Percentiles rank a stretch among this genome's conserved stretches.
Conservation (phyloP, 1,139 yeast genomes). For the Geotrichum phurueaensis region DNA sequence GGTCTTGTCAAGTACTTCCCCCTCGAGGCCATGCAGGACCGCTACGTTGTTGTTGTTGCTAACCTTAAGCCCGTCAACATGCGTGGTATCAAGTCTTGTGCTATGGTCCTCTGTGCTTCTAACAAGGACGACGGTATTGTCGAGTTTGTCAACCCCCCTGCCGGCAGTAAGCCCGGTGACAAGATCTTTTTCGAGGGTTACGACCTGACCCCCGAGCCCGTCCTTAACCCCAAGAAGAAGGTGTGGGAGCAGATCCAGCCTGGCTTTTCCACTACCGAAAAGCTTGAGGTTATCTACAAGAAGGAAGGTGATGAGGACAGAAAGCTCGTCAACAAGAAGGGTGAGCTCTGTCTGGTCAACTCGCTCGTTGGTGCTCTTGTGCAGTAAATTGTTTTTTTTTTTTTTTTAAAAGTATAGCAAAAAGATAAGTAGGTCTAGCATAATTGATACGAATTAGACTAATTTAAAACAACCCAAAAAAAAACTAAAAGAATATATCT, state of each 20-base stretch:
- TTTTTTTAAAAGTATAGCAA: background rate
- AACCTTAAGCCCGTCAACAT: constrained; percentile 86
- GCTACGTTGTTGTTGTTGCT: constrained; percentile 76
- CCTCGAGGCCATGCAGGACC: constrained; percentile 75
- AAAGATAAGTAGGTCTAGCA: background rate
- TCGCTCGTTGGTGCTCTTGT: constrained; percentile 68
- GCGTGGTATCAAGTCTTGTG: constrained; percentile 92
- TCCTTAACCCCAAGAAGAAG: constrained; percentile 96
- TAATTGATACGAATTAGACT: background rate
- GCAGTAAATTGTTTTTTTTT: constrained; percentile 42
- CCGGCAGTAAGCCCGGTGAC: constrained; percentile 93
- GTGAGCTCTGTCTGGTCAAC: constrained; percentile 66
- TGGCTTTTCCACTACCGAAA: constrained; percentile 70
- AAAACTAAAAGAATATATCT: background rate
- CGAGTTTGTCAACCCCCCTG: constrained; percentile 93
- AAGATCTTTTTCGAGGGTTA: constrained; percentile 89
- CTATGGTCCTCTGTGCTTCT: constrained; percentile 96
- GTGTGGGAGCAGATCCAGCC: constrained; percentile 96
- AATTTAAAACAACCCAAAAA: background rate
- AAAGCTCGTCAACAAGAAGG: constrained; percentile 70
- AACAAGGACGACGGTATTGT: constrained; percentile 45
- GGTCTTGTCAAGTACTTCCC: constrained; percentile 80
- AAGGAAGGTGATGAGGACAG: constrained; percentile 75
- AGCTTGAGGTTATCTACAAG: constrained; percentile 71
- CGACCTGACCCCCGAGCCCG: constrained; percentile 77